Conservation (phyloP, 345 rosid genomes). For the Punica granatum region DNA sequence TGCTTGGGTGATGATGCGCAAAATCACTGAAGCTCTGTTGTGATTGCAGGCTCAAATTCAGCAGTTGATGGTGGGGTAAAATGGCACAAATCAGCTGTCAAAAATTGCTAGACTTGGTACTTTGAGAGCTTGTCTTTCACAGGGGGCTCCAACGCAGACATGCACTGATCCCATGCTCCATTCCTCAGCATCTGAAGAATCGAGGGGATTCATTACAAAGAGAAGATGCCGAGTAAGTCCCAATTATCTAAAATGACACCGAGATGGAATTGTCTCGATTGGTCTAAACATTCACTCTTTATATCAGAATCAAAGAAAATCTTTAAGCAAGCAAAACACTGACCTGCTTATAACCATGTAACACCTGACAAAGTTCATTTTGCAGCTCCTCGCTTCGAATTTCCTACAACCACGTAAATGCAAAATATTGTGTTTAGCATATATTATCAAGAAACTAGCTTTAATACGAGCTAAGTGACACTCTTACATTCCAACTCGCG, state of each 20-base stretch:
- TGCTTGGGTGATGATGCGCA: neutral
- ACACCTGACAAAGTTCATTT: slow-evolving; percentile 81
- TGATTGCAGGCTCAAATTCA: neutral
- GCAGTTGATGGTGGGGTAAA: neutral
- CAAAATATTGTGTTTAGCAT: neutral
- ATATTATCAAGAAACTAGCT: neutral
- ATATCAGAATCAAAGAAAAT: too few relatives aligned
- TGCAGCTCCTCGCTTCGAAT: slow-evolving; percentile 79
- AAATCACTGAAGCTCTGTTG: neutral
- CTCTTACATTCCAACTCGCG: slow-evolving; percentile 96
- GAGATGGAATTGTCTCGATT: neutral
- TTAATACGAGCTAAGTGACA: neutral
- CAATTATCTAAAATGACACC: neutral
- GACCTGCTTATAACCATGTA: slow-evolving; percentile 91
- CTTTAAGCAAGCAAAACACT: slow-evolving; percentile 8
- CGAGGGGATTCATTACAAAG: neutral
- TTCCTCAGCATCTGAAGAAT: slow-evolving; percentile 69
- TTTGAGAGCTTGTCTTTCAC: slow-evolving; percentile 79
- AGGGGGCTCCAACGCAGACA: slow-evolving; percentile 76
- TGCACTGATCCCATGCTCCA: slow-evolving; percentile 82
- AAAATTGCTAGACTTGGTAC: slow-evolving; percentile 25
- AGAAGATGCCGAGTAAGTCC: neutral
- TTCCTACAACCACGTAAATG: slow-evolving; percentile 34
- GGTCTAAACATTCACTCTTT: neutral
- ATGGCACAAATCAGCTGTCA: neutral